Conservation (phyloP, 176 grass and related monocot species). For the Carex cristatella region DNA sequence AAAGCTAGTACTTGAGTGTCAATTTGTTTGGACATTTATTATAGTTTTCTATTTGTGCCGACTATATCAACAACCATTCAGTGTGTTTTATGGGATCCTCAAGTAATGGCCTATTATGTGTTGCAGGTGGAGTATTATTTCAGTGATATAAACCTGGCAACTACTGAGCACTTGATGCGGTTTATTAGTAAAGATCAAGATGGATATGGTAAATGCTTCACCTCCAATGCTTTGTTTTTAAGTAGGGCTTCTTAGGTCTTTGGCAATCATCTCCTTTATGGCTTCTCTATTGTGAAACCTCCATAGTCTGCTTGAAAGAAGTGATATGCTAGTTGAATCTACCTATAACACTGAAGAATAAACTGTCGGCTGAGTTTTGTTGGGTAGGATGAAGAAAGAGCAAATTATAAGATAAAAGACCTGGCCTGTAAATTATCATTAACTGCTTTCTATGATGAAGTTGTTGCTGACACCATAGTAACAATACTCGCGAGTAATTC, state of each 20-base stretch:
- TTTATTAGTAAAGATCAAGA: slow-evolving; percentile 87
- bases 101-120: slow-evolving; percentile 16
- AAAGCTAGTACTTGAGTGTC: not conserved
- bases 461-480: not conserved
- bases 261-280: not conserved
- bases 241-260: not conserved
- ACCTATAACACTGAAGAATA: not conserved
- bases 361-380: not conserved
- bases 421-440: not conserved
- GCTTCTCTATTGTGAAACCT: not conserved
- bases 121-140: slow-evolving; percentile 96
- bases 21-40: slow-evolving; percentile 21
- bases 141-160: slow-evolving; percentile 86
- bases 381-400: slow-evolving; percentile 2
- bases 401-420: not conserved
- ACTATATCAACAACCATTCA: not conserved
- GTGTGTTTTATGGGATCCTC: not conserved
- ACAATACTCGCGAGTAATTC: too few species aligned
- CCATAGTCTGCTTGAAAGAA: not conserved
- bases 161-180: slow-evolving; percentile 97
- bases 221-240: not conserved
- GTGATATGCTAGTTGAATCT: not conserved
- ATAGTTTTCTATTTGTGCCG: not conserved
- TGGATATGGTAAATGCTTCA: slow-evolving; percentile 72
- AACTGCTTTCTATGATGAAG: slow-evolving; percentile 6